Base-by-base conservation (phyloP, 495 filamentous ascomycete genomes). In the Stereocaulon alpinum region DNA sequence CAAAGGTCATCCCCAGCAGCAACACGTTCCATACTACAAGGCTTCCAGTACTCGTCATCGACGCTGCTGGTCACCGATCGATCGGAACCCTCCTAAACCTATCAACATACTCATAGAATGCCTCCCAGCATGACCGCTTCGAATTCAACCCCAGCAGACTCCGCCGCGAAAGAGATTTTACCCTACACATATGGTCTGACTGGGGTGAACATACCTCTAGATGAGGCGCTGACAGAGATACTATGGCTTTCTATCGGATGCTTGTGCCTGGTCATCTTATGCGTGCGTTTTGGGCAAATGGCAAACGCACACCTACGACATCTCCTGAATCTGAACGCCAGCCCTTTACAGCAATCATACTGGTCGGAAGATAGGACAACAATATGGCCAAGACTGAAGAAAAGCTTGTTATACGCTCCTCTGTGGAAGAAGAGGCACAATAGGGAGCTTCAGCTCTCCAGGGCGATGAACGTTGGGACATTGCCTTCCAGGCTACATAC, bases 401-500 rank as follows among this genome's bases (percentile, higher is more conserved):
- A 84, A 61, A 80, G 93, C 64, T 49, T 97, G 3, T 72, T 93
- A 1, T 91, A 92, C 66, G 81, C 93, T 5, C 93, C 93, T 20
- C 70, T 97, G 24, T 83, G 86, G 63, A 80, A 77, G 30, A 89
- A 91, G 66, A 78, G 91, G 64, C 93, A 96, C 70, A 96, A 96
- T 64, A 78, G 86, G 32, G 89, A 95, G 68, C 78, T 97, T 62
- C 86, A 89, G 67, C 73, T 98, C n/a, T 90, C 87, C 34, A 78
- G 79, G 11, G 90, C 89, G n/a, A 62, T 96, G 67, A 89, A 86
- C 63, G 84, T 96, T 52, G 93, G 93, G 44, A 96, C 91, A 0
- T 73, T 98, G 18, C 93, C 93, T 1, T 88, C 89, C 4, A 76
- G 93, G 30, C 84, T 95, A 64, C 91, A 98, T 64, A 81, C 86